Base-by-base conservation (phyloP, 371 early-diverging fungal species). In the Zopfochytrium polystomum region DNA sequence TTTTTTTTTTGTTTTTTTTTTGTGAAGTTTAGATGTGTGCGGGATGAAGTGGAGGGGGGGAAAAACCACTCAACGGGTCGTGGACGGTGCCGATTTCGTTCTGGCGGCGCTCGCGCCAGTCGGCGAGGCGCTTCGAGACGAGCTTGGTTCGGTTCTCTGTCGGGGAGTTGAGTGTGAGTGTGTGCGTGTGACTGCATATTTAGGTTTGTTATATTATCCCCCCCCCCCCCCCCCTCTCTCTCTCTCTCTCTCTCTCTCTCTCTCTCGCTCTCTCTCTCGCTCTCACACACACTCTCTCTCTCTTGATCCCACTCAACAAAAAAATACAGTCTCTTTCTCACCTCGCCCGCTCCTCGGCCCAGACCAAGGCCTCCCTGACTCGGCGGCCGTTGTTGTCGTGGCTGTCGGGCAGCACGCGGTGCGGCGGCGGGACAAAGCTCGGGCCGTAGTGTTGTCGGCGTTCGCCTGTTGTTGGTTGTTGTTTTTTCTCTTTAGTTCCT, bases 21-120 rank as follows among this genome's bases (percentile, higher is more conserved):
- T n/a, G n/a, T n/a, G n/a, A n/a, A n/a, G n/a, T n/a, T n/a, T n/a
- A n/a, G n/a, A n/a, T n/a, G 35, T 58, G 54, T 3, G 33, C 2
- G 27, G 46, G 15, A 46, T 30, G 30, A 20, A 27, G 20, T 20
- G 3, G 20, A 13, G 15, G 3, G 18, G 18, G 2, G 13, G 23
- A 18, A 4, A 7, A 52, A 0, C 31, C 0, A n/a, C 33, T 29
- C 20, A 54, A 72, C 73, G 74, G 74, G 42, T 73, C 74, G 42
- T 65, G 66, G 1, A 70, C 74, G 23, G 56, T 62, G 9, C 67
- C 74, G 32, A 73, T 58, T 55, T 67, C 61, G 3, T 64, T 64
- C 42, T 67, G 67, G 3, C 60, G 49, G 22, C 63, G 23, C 38
- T 65, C 65, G 22, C 62, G 43, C 55, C 67, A 73, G 3, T 68